These are phyloP conservation scores for Mycena olivaceomarginata DNA, from an alignment of 768 basidiomycete genomes.

Conservation along the genomic window DNA sequence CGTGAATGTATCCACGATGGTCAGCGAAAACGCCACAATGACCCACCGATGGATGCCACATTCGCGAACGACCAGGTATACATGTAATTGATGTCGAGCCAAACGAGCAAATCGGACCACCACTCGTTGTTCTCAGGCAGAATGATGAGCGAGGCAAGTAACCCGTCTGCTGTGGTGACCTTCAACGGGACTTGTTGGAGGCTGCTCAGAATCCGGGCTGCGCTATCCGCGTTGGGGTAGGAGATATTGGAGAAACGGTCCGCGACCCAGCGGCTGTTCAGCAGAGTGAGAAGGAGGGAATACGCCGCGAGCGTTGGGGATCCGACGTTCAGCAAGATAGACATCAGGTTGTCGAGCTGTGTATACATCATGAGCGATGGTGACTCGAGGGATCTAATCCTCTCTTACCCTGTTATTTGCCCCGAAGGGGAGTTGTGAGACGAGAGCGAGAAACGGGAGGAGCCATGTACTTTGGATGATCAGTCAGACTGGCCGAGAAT, in stretches of 20 bases:
- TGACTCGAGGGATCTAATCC: background rate
- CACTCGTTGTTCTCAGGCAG: slow-evolving; percentile 35
- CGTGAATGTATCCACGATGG: slow-evolving; percentile 35
- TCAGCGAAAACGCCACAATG: slow-evolving; percentile 26
- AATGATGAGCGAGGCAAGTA: slow-evolving; percentile 36
- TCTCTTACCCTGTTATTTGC: slow-evolving; percentile 6
- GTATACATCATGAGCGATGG: background rate
- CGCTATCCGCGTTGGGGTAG: slow-evolving; percentile 21
- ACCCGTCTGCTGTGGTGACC: background rate
- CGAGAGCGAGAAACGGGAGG: slow-evolving; percentile 28
- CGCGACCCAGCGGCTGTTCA: slow-evolving; percentile 23
- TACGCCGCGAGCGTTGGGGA: slow-evolving; percentile 35
- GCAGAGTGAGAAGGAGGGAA: slow-evolving; percentile 24
- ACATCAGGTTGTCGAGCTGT: slow-evolving; percentile 11
- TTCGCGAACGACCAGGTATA: slow-evolving; percentile 55
- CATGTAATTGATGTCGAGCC: slow-evolving; percentile 41
- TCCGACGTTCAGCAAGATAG: slow-evolving; percentile 8
- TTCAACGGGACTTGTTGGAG: slow-evolving; percentile 30
- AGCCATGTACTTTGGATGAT: slow-evolving; percentile 23
- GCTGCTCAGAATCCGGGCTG: slow-evolving; percentile 4
- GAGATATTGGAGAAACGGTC: slow-evolving; percentile 23
- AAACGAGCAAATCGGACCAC: slow-evolving; percentile 26
- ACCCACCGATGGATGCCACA: slow-evolving; percentile 35
- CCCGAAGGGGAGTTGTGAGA: slow-evolving; percentile 32
- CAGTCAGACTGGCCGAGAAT: background rate